Evolutionary conservation across 208 protist genomes (phyloP).

Genomic region (Crithidia expoeki): DNA sequence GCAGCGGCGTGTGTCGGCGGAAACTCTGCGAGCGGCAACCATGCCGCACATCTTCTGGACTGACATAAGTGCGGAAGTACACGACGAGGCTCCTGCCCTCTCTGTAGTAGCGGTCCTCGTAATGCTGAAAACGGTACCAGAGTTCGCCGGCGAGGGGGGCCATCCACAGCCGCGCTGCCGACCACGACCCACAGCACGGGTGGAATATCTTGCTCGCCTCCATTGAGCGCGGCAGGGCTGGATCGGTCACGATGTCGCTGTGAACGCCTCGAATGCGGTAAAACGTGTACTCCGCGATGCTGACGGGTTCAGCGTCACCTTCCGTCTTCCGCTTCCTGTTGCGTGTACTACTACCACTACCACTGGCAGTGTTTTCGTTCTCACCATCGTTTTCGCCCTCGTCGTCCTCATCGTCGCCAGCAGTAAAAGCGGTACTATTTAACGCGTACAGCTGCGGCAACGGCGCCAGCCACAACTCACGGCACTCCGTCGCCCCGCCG

Average conservation of each 20-base stretch:
- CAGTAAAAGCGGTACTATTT: neutral
- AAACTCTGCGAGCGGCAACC: slow-evolving; percentile 39
- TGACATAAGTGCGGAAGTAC: slow-evolving; percentile 43
- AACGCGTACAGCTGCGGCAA: slow-evolving; percentile 23
- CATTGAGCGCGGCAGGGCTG: slow-evolving; percentile 48
- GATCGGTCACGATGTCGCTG: slow-evolving; percentile 44
- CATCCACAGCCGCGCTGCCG: slow-evolving; percentile 61
- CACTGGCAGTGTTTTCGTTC: slow-evolving; percentile 5
- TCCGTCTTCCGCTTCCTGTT: neutral
- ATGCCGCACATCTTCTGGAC: slow-evolving; percentile 9
- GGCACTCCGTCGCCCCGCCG: slow-evolving; percentile 42
- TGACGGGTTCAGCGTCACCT: neutral
- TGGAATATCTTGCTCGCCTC: slow-evolving; percentile 74
- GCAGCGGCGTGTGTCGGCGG: slow-evolving; percentile 25
- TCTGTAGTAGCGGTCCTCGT: slow-evolving; percentile 36
- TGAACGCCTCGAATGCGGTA: slow-evolving; percentile 59
- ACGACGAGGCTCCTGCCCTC: slow-evolving; percentile 56
- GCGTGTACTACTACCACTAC: neutral
- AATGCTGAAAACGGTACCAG: slow-evolving; percentile 55
- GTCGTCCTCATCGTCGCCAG: slow-evolving; percentile 16
- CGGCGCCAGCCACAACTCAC: slow-evolving; percentile 63
- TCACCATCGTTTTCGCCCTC: slow-evolving; percentile 2
- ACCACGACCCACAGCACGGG: slow-evolving; percentile 33
- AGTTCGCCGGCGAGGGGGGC: slow-evolving; percentile 69
- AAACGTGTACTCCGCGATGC: slow-evolving; percentile 35